Base-by-base conservation (phyloP, 768 basidiomycete genomes). In the Trametes cinnabarina region DNA sequence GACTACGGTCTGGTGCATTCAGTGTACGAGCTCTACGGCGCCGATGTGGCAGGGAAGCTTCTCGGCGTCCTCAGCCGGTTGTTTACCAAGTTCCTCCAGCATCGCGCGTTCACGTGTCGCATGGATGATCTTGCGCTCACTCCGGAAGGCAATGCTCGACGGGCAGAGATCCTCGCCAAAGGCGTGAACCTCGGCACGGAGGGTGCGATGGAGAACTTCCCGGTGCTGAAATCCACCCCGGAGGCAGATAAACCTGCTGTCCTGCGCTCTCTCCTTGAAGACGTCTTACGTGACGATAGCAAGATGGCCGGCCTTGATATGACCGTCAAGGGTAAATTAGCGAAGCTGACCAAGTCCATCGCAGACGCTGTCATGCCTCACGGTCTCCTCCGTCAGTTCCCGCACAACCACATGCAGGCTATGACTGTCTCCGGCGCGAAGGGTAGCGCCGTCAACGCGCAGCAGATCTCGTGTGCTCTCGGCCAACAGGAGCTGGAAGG, bases 401-500 rank as follows among this genome's bases (percentile, higher is more conserved):
- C 97, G 40, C 85, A 93, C 69, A 99, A 99, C 74, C 87, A 98
- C 83, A 98, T 98, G 97, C 96, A 98, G 72, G 86, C 89, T 44
- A 98, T 98, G 97, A 98, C 95, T 2, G 83, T 91, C 53, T 98
- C 96, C 34, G 97, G 97, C 63, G 97, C 97, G 42, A 99, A 99
- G 74, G 97, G 97, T 50, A 95, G 92, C 60, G 90, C 92, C 14
- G 96, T 98, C 72, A 99, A 99, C 68, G 97, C 93, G 22, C 86
- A 92, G 47, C 95, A 98, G 69, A 99, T 99, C 65, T 98, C 97
- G n/a, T 98, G 94, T 63, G 85, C 89, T 15, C 83, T 99, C 42
- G 97, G 97, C 57, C 97, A 98, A 73, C 97, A 98, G 72, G 95
- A 98, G 67, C 77, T 99, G 32, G 97, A 99, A 76, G 97, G 97